Evolutionary conservation across 1,284 basidiomycete species (phyloP).

Genomic region (Ceratobasidium sp.): DNA sequence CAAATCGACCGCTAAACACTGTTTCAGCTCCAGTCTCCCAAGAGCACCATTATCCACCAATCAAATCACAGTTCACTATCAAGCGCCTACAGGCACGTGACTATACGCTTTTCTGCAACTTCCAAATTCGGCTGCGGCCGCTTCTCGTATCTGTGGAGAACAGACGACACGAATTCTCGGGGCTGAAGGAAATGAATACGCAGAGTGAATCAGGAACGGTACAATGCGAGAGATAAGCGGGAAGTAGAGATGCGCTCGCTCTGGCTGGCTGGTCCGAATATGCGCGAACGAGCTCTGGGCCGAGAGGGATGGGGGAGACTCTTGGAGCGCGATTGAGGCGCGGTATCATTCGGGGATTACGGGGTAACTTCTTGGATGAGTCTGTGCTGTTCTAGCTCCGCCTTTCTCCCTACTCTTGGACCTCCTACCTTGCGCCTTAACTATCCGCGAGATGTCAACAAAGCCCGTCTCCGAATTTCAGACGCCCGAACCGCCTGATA

Average conservation of each 20-base stretch:
- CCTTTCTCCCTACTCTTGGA: too few species aligned
- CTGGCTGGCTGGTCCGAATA: neutral
- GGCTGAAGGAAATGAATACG: neutral
- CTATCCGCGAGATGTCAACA: slow-evolving; percentile 20
- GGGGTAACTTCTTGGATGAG: neutral
- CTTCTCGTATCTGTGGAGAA: slow-evolving; percentile 37
- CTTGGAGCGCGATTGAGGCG: neutral
- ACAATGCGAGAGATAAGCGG: slow-evolving; percentile 32
- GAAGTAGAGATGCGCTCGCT: slow-evolving; percentile 25
- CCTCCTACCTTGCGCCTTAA: too few species aligned
- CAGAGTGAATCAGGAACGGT: neutral
- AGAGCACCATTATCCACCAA: slow-evolving; percentile 26
- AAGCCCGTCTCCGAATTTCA: slow-evolving; percentile 8
- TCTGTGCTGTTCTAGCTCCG: neutral
- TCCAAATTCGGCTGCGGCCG: neutral
- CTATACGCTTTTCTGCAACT: neutral
- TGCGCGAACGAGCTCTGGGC: neutral
- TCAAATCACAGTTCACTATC: neutral
- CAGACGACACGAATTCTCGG: neutral
- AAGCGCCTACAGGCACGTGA: slow-evolving; percentile 10
- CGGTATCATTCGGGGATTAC: slow-evolving; percentile 1
- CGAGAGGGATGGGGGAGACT: neutral
- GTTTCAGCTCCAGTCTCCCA: neutral
- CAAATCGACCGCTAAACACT: neutral
- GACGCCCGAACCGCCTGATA: slow-evolving; percentile 6